phyloP scores from a whole-genome alignment of 2,329 filamentous ascomycete genomes.

The Aureobasidium pullulans region DNA sequence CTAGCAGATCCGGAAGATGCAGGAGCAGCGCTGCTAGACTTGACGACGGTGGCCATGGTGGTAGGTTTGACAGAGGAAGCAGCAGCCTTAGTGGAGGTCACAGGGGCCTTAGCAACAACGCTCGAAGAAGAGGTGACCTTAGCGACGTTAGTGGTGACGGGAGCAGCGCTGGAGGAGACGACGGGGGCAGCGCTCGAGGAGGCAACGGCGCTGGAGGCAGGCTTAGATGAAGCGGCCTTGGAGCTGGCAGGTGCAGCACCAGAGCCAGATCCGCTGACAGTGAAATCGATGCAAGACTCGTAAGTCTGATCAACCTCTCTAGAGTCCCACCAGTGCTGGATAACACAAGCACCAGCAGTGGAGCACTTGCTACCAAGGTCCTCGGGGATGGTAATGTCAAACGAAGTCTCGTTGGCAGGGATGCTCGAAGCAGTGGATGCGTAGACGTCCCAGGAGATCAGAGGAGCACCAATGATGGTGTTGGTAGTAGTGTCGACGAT shows the following conservation, averaged over 20 bases:
- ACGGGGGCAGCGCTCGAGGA: conserved; percentile 1
- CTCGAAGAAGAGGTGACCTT: background rate
- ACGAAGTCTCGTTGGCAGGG: conserved; percentile 39
- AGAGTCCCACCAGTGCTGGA: conserved; percentile 59
- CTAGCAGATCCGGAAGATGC: background rate
- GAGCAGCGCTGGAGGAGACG: conserved; percentile 3
- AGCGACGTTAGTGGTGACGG: background rate
- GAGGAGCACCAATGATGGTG: conserved; percentile 43
- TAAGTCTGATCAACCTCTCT: conserved; percentile 52
- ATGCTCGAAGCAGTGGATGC: conserved; percentile 41
- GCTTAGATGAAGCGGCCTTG: background rate
- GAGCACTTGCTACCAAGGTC: conserved; percentile 41
- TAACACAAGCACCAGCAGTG: conserved; percentile 44
- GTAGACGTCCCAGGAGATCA: conserved; percentile 51
- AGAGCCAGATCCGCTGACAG: conserved; percentile 27
- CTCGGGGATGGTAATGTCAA: conserved; percentile 48
- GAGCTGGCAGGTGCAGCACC: conserved; percentile 12
- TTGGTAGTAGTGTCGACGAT: conserved; percentile 49
- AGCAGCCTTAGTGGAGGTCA: background rate
- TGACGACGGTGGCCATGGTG: conserved; percentile 4
- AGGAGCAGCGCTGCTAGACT: conserved; percentile 2
- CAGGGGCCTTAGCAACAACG: conserved; percentile 1
- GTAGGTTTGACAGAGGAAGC: background rate
- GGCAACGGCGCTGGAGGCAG: background rate
- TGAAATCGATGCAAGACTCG: conserved; percentile 56